Conservation (phyloP, 257 asterid genomes). For the Lycium barbarum region DNA sequence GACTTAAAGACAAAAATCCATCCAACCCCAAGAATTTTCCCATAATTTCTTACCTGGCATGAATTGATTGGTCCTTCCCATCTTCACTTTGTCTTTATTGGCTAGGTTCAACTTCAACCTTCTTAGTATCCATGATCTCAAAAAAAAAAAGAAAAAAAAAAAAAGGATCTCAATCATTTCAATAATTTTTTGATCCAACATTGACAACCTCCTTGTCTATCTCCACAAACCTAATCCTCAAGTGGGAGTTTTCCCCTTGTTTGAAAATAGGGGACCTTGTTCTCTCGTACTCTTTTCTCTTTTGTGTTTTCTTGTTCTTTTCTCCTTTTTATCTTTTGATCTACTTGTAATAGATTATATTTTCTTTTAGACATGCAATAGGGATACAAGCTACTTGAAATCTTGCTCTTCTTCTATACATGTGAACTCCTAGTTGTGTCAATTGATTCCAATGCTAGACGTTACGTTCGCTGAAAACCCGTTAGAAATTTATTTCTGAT, state of each 20-base stretch:
- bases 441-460: fast-evolving
- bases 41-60: constrained; percentile 64
- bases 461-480: not conserved
- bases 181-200: constrained; percentile 4
- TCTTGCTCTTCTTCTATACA: not conserved
- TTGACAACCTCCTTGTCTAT: constrained; percentile 19
- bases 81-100: constrained; percentile 51
- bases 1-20: constrained; percentile 55
- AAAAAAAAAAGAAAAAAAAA: not conserved
- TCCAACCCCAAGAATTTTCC: constrained; percentile 49
- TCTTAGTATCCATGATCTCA: constrained; percentile 31
- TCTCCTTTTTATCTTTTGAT: not conserved
- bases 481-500: not conserved
- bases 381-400: not conserved
- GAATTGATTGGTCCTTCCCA: constrained; percentile 64
- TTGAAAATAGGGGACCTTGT: constrained; percentile 26
- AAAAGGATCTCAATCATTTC: not conserved
- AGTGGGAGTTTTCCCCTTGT: constrained; percentile 29
- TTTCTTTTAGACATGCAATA: constrained; percentile 3
- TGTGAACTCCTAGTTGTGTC: not conserved
- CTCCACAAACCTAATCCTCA: constrained; percentile 11
- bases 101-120: constrained; percentile 44
- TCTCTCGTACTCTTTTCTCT: not conserved
- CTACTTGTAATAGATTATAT: not conserved
- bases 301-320: not conserved